A percentile compares a stretch with the other conserved stretches of the same genome.
Conservation (phyloP, 768 basidiomycete genomes). For the Tulasnella sp. region DNA sequence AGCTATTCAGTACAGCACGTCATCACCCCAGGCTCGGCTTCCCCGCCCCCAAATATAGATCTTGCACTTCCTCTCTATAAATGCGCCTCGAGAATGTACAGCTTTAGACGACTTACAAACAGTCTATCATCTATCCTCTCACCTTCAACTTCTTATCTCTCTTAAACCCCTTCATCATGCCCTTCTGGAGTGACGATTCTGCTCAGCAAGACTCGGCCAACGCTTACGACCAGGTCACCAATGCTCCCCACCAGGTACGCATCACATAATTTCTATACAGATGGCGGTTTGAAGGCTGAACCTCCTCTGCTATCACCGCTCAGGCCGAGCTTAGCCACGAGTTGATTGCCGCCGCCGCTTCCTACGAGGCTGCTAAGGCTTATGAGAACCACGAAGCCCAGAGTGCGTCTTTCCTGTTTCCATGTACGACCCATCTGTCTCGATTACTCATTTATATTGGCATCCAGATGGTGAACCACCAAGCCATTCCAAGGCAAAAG, state of each 20-base stretch:
- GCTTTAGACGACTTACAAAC: neutral
- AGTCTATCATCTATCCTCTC: neutral
- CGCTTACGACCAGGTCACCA: conserved; percentile 23
- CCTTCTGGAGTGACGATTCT: conserved; percentile 25
- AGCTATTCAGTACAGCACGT: conserved; percentile 8
- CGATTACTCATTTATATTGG: neutral
- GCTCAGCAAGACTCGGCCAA: neutral
- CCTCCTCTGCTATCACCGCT: neutral
- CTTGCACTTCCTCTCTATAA: neutral
- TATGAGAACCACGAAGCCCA: conserved; percentile 32
- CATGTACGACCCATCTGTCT: neutral
- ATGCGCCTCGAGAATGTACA: neutral
- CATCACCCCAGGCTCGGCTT: neutral
- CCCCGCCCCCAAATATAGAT: neutral
- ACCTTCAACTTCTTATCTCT: neutral
- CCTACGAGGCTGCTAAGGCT: conserved; percentile 34
- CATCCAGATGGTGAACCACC: conserved; percentile 19
- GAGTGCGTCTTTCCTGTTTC: neutral
- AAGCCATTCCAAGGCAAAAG: conserved; percentile 30
- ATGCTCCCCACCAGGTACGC: conserved; percentile 19
- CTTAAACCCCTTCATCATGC: neutral
- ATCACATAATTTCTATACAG: neutral
- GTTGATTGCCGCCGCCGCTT: conserved; percentile 32
- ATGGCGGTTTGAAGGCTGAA: neutral
- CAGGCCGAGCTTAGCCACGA: conserved; percentile 34